Evolutionary conservation across 192 early-diverging fungal species (phyloP).

Genomic region (Coemansia furcata): DNA sequence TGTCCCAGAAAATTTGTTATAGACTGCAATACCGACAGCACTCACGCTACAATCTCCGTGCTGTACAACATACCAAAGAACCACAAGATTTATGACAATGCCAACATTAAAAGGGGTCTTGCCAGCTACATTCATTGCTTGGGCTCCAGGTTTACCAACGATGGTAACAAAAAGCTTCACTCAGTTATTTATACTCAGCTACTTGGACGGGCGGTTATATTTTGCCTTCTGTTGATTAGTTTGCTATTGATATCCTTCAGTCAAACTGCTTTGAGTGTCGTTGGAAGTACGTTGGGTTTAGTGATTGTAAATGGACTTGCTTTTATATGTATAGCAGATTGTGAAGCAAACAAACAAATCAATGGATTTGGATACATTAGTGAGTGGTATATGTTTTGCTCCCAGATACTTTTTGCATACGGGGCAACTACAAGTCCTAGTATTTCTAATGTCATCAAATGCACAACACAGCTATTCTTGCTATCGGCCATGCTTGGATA

Average conservation of each 20-base stretch:
- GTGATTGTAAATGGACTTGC: neutral
- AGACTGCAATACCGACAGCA: neutral
- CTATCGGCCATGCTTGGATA: neutral
- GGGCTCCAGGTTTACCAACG: neutral
- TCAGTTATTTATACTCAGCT: neutral
- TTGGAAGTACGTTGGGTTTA: neutral
- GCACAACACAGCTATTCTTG: neutral
- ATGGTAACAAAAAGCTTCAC: neutral
- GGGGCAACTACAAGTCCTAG: neutral
- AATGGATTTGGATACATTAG: neutral
- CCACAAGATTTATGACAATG: neutral
- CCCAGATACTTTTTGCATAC: constrained; percentile 1
- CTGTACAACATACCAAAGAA: neutral
- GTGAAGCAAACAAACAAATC: neutral
- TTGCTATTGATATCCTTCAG: neutral
- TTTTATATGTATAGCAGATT: neutral
- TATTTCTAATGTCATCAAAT: neutral
- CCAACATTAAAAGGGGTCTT: neutral
- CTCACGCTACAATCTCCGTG: neutral
- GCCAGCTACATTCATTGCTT: neutral
- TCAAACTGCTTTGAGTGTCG: neutral
- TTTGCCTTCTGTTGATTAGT: neutral
- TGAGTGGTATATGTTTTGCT: neutral
- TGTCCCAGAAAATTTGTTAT: neutral
- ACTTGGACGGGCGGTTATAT: neutral